These are phyloP conservation scores for Platanus orientalis DNA, from an alignment of 164 flowering plant species.

Conservation along the genomic window DNA sequence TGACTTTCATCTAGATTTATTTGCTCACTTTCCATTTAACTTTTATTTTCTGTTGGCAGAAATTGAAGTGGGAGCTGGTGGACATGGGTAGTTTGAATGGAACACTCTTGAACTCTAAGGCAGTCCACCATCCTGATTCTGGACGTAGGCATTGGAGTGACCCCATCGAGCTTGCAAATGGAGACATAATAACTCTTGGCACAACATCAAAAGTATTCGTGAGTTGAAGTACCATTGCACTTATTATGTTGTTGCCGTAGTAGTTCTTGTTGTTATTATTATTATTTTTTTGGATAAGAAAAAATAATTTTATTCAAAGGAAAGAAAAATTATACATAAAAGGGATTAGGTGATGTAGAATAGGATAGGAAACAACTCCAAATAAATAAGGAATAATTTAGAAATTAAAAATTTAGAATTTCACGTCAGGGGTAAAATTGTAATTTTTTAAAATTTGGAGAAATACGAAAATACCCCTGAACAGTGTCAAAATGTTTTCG, in stretches of 20 bases:
- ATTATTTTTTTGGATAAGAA: too few species aligned
- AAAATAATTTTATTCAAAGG: too few species aligned
- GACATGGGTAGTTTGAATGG: constrained; percentile 99
- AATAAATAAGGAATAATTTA: too few species aligned
- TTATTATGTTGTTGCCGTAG: not conserved
- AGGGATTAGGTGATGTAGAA: too few species aligned
- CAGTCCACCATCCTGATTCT: constrained; percentile 51
- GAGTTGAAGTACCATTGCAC: constrained; percentile 24
- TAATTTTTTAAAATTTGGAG: too few species aligned
- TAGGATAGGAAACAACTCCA: too few species aligned
- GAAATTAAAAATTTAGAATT: too few species aligned
- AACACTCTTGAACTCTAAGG: constrained; percentile 66
- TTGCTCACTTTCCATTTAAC: not conserved
- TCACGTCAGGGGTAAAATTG: too few species aligned
- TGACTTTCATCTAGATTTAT: not conserved
- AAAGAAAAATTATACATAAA: too few species aligned
- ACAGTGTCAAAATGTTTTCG: too few species aligned
- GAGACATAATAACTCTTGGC: constrained; percentile 84
- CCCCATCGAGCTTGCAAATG: constrained; percentile 68
- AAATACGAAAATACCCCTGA: too few species aligned
- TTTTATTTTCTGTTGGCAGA: constrained; percentile 42
- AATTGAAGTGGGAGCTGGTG: constrained; percentile 85
- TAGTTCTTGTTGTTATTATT: not conserved
- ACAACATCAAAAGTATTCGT: constrained; percentile 69
- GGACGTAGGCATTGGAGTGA: constrained; percentile 80